Conservation (phyloP, 148 eudicot genomes). For the Vaccinium darrowii region DNA sequence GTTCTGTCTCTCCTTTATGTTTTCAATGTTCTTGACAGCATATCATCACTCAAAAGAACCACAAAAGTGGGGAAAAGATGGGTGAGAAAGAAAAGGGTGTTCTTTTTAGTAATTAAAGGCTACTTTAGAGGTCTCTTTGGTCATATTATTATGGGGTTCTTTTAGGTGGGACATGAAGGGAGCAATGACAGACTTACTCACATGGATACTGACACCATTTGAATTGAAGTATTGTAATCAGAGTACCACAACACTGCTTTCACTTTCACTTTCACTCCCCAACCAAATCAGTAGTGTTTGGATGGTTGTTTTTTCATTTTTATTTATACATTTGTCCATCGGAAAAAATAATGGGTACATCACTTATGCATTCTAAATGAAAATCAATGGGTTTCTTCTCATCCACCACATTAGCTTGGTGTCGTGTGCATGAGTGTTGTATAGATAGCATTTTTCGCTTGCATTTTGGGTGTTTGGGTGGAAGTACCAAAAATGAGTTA, state of each 20-base stretch:
- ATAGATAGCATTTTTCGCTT: too few species aligned
- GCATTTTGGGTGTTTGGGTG: too few species aligned
- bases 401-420: too few species aligned
- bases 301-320: too few species aligned
- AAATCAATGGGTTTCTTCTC: too few species aligned
- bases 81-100: conserved; percentile 31
- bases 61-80: background rate
- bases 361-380: too few species aligned
- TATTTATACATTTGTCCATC: too few species aligned
- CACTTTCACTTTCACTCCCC: conserved; percentile 40
- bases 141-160: conserved; percentile 56
- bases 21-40: background rate
- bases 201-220: conserved; percentile 80
- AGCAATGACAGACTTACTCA: conserved; percentile 34
- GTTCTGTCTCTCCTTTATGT: conserved; percentile 11
- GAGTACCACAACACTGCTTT: conserved; percentile 42
- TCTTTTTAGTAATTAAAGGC: conserved; percentile 36
- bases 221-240: conserved; percentile 15
- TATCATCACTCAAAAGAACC: conserved; percentile 10
- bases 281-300: background rate
- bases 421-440: too few species aligned
- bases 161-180: conserved; percentile 59
- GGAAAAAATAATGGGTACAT: too few species aligned
- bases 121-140: conserved; percentile 45
- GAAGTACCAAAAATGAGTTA: too few species aligned